Conservation (phyloP, 169 alveolate genomes). For the Plasmodium knowlesi region DNA sequence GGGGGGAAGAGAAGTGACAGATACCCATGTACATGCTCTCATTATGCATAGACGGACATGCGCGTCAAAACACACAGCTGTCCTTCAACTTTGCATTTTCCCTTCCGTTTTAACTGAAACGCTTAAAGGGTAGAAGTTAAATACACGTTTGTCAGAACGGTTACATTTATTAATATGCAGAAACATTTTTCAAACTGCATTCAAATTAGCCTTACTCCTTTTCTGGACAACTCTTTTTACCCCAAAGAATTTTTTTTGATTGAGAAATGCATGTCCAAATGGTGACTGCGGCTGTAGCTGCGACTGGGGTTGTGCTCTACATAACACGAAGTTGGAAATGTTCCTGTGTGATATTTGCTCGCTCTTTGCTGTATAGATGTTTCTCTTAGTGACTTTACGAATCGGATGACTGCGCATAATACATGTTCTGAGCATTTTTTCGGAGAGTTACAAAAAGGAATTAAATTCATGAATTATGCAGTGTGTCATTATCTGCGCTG, state of each 20-base stretch:
- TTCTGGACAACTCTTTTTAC: conserved; percentile 75
- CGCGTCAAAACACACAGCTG: not conserved
- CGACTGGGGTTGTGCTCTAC: conserved; percentile 3
- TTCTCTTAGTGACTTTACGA: conserved; percentile 16
- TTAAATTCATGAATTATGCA: not conserved
- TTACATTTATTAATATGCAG: not conserved
- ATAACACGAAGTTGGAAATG: conserved; percentile 21
- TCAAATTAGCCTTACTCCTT: conserved; percentile 42
- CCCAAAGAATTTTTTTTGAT: conserved; percentile 51
- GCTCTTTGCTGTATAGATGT: conserved; percentile 1
- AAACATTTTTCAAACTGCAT: not conserved
- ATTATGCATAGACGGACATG: conserved; percentile 1
- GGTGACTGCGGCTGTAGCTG: conserved; percentile 3
- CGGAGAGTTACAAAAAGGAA: conserved; percentile 15
- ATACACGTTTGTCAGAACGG: not conserved
- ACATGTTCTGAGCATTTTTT: conserved; percentile 27
- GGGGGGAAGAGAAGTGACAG: not conserved
- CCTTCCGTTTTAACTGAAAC: not conserved
- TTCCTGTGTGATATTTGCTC: not conserved
- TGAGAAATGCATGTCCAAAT: conserved; percentile 12
- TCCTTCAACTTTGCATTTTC: not conserved
- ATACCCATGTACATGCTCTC: not conserved
- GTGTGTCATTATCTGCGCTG: conserved; percentile 14
- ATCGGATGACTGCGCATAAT: conserved; percentile 20
- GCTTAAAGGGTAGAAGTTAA: not conserved